Conservation (phyloP, 2,329 filamentous ascomycete species). For the Talaromyces sp. region DNA sequence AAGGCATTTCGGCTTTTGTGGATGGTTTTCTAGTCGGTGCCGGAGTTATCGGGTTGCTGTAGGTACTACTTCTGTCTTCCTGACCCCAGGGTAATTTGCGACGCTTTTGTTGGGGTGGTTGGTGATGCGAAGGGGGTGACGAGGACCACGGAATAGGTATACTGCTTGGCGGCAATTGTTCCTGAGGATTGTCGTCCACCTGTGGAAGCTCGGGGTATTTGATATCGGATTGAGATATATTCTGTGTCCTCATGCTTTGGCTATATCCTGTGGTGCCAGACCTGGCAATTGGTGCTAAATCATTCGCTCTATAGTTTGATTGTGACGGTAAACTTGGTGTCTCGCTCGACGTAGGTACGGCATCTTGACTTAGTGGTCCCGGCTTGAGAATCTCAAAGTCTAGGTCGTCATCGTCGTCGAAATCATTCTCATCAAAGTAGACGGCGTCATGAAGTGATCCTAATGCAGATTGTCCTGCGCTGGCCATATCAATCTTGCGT, state of each 20-base stretch:
- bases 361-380: constrained; percentile 23
- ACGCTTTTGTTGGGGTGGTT: constrained; percentile 51
- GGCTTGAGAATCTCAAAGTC: constrained; percentile 46
- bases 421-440: constrained; percentile 75
- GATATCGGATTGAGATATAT: constrained; percentile 23
- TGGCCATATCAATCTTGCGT: constrained; percentile 38
- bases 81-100: constrained; percentile 60
- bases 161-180: constrained; percentile 48
- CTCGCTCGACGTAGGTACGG: neutral
- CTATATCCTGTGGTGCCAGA: neutral
- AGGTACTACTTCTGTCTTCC: constrained; percentile 33
- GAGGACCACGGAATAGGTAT: constrained; percentile 68
- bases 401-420: constrained; percentile 77
- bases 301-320: neutral
- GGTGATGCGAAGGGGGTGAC: constrained; percentile 48
- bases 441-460: constrained; percentile 49
- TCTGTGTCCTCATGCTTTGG: neutral
- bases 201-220: constrained; percentile 38
- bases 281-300: neutral
- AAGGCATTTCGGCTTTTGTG: constrained; percentile 51
- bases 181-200: constrained; percentile 21
- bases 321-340: neutral
- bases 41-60: constrained; percentile 42
- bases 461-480: constrained; percentile 32
- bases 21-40: constrained; percentile 41